Conservation (phyloP, 148 eudicot species). For the Diospyros lotus region DNA sequence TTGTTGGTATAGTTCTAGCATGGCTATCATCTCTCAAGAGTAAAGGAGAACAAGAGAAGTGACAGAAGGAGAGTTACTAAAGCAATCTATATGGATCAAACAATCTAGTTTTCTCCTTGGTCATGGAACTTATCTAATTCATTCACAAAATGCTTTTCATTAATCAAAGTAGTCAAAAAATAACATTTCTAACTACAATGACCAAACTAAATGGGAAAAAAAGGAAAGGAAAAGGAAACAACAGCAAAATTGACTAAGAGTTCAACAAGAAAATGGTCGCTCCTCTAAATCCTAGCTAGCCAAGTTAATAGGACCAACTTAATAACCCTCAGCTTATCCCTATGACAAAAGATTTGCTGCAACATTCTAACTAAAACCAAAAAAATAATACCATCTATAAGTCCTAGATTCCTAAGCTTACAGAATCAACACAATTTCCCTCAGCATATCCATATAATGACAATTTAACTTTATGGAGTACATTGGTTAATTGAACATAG, state of each 20-base stretch:
- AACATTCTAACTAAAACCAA: no score
- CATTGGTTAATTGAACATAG: background rate
- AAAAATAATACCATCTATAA: background rate
- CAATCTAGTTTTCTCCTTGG: no score
- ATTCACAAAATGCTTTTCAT: slow-evolving; percentile 1
- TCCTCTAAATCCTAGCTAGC: no score
- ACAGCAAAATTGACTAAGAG: background rate
- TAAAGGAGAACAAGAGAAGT: no score
- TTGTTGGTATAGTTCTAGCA: background rate
- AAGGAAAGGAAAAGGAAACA: background rate
- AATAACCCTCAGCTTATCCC: no score
- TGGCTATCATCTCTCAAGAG: background rate
- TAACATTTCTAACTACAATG: slow-evolving; percentile 1
- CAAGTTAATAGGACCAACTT: no score
- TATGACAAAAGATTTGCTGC: no score
- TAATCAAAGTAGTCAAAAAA: background rate
- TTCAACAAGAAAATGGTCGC: no score
- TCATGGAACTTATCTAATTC: background rate
- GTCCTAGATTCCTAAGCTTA: background rate
- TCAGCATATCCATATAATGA: background rate
- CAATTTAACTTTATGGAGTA: background rate
- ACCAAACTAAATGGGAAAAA: background rate
- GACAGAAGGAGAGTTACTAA: no score
- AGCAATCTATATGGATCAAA: no score
- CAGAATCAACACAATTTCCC: background rate